phyloP scores from a whole-genome alignment of 2,329 filamentous ascomycete genomes.

The Colletotrichum eleusines region DNA sequence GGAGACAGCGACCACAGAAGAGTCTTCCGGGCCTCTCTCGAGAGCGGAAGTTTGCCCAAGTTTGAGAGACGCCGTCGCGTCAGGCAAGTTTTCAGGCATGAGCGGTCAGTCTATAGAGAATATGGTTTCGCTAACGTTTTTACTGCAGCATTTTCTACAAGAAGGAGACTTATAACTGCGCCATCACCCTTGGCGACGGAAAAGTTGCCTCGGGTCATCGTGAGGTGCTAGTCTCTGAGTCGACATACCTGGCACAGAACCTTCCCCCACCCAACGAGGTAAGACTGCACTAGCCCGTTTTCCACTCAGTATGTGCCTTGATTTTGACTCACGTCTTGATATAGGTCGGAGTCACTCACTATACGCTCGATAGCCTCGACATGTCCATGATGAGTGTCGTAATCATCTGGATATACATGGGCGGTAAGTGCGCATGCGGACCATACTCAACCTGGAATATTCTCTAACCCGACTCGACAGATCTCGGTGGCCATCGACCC shows the following conservation, averaged over 20 bases:
- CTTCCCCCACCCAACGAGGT: conserved; percentile 49
- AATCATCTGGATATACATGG: conserved; percentile 53
- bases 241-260: conserved; percentile 51
- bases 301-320: background rate
- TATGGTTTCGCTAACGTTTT: background rate
- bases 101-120: background rate
- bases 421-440: conserved; percentile 45
- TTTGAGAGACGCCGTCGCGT: conserved; percentile 24
- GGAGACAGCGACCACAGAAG: background rate
- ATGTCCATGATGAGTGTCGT: conserved; percentile 40
- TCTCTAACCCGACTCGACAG: background rate
- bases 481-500: background rate
- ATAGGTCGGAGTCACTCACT: conserved; percentile 48
- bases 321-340: background rate
- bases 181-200: conserved; percentile 21
- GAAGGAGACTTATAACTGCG: background rate
- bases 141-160: conserved; percentile 3
- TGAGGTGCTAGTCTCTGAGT: conserved; percentile 50
- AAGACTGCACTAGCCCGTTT: conserved; percentile 9
- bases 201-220: conserved; percentile 46
- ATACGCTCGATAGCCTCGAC: conserved; percentile 6
- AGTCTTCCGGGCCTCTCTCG: conserved; percentile 18
- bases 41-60: conserved; percentile 14
- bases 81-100: conserved; percentile 2
- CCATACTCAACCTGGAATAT: background rate